Evolutionary conservation across 805 yeast genomes (phyloP).

Genomic region (Metschnikowia sp.): DNA sequence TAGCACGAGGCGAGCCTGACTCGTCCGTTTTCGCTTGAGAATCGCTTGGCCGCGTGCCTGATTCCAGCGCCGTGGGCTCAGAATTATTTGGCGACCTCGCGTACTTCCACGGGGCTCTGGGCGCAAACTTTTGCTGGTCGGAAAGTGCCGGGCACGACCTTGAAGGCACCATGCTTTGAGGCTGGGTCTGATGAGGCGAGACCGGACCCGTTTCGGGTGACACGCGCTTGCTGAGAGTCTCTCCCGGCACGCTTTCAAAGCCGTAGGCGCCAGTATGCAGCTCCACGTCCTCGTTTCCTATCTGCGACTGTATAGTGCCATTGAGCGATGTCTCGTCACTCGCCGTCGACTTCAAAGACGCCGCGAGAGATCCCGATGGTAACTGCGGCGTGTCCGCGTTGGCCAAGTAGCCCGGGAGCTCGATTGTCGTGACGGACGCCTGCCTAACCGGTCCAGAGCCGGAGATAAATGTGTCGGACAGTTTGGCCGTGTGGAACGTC

Average conservation of each 20-base stretch:
- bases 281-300: too few relatives aligned
- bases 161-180: conserved; percentile 4
- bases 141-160: conserved; percentile 8
- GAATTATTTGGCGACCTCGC: too few relatives aligned
- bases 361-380: conserved; percentile 4
- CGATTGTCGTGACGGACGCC: conserved; percentile 3
- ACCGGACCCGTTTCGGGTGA: too few relatives aligned
- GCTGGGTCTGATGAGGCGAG: background rate
- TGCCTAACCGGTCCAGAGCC: background rate
- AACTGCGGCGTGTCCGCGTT: conserved; percentile 11
- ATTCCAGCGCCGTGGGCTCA: background rate
- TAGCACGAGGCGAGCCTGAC: background rate
- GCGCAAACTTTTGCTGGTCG: background rate
- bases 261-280: too few relatives aligned
- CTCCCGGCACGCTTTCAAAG: too few relatives aligned
- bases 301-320: too few relatives aligned
- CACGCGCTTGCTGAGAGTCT: too few relatives aligned
- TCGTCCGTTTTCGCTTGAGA: background rate
- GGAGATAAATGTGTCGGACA: conserved; percentile 15
- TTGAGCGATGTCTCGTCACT: background rate
- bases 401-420: background rate
- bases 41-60: background rate
- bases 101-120: background rate
- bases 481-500: conserved; percentile 29
- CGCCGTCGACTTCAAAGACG: background rate